Evolutionary conservation across 73 alveolate genomes (phyloP), one percentile per base, ranked within the genome.

Genomic region (Diophrys sp.): DNA sequence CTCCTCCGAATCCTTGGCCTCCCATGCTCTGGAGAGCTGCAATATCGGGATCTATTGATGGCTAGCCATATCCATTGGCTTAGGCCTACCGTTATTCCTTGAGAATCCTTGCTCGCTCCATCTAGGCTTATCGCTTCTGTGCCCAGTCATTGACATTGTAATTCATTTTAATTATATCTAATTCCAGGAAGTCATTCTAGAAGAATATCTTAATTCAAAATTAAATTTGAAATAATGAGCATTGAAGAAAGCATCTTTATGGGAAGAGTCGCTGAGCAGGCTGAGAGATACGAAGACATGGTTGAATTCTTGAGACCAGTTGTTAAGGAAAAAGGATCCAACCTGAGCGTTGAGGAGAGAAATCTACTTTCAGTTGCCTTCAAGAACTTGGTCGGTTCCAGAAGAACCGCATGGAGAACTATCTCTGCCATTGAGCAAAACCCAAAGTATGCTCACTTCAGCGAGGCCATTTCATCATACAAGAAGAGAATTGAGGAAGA

Each of bases 271-370:
- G 85, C 96, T 25, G 98, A 94, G 79, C 90, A 88, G 79, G 93
- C 98, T n/a, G 97, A 94, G 79, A 66, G 98, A 56, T 94, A 78
- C 81, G 96, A 89, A 29, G 98, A 94, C 68, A 94, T 94, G 98
- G 94, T 92, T 28, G 93, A 93, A 84, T 94, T 89, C 93, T 71
- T 94, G 70, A 91, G 77, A 68, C 80, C 75, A 33, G 81, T 92
- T 66, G 91, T 90, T 70, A 33, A 34, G 62, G 87, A 75, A 23
- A 75, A 76, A n/a, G 93, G 92, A 26, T 83, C 81, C 53, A 90
- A 88, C 62, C 82, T 93, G 75, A 73, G 91, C 57, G 89, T 85
- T 31, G 97, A 93, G 54, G 98, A 92, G 78, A 91, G 97, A 92
- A 87, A 88, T 79, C 86, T 92, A 24, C 93, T 94, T 54, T 92